A percentile compares a stretch with the other conserved stretches of the same genome.
phyloP scores from a whole-genome alignment of 2,329 filamentous ascomycete species.

The Penicillium expansum region DNA sequence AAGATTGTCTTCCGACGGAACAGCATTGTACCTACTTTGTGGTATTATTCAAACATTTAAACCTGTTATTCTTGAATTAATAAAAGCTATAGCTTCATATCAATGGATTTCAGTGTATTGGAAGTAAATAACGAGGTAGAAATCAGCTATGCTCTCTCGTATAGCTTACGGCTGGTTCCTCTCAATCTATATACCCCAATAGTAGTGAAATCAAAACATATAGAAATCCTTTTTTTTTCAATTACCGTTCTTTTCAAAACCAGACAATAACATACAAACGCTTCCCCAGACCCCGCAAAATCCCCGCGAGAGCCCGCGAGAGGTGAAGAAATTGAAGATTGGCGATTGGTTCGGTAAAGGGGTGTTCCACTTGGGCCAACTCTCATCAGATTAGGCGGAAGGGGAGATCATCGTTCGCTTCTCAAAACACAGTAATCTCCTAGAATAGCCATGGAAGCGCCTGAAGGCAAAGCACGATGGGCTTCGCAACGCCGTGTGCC shows the following conservation, averaged over 20 bases:
- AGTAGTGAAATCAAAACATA: neutral
- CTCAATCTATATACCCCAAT: neutral
- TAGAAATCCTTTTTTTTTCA: too few relatives aligned
- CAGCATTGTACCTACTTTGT: too few relatives aligned
- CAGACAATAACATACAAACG: neutral
- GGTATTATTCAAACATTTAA: neutral
- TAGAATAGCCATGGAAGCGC: neutral
- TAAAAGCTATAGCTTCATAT: too few relatives aligned
- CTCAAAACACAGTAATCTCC: neutral
- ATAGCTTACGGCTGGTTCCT: neutral
- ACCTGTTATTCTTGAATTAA: too few relatives aligned
- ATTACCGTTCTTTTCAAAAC: neutral
- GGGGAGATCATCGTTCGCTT: neutral
- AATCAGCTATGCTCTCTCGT: neutral
- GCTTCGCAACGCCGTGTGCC: slow-evolving; percentile 10
- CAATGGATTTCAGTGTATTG: neutral
- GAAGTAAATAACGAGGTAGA: neutral
- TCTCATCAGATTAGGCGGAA: neutral
- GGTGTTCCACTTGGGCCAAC: neutral
- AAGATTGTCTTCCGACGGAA: neutral
- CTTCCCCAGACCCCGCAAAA: slow-evolving; percentile 1
- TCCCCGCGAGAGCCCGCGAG: neutral
- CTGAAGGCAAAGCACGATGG: slow-evolving; percentile 1
- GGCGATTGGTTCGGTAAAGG: neutral
- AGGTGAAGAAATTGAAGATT: neutral